Evolutionary conservation across 768 basidiomycete genomes (phyloP), one percentile per base, ranked within the genome.

Genomic region (Boletus insuetus): DNA sequence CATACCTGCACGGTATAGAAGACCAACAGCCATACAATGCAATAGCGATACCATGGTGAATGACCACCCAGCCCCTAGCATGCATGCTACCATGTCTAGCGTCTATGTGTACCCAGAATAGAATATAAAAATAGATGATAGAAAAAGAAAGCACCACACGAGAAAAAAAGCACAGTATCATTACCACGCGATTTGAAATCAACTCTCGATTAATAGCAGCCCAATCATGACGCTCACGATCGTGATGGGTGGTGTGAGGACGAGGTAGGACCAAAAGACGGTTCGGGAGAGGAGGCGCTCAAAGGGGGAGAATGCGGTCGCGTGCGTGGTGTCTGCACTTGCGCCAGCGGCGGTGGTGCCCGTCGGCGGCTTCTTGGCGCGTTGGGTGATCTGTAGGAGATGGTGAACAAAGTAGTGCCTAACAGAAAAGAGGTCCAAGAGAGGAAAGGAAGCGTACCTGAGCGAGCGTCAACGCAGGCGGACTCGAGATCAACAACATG

Each of bases 251-350:
- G 94, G 94, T 0, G 94, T 95, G 53, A 94, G 75, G 34, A 93
- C 73, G 61, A 91, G 94, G 66, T 96, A 98, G 3, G 87, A 81
- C 92, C 93, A 94, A 69, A 94, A 94, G 55, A 98, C 91, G 0
- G 95, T 98, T 50, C 91, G 82, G 56, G 85, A 87, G 69, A 97
- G 89, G 35, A 98, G 79, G 1, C 93, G 79, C 74, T 98, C 96
- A 66, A 98, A 98, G 0, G 67, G 58, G 1, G 65, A 69, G 12
- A 58, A 37, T 1, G 51, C 29, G 17, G 58, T 34, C 0, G 46
- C 1, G n/a, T 43, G 41, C 13, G 52, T 5, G 20, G 16, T 54
- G 13, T 55, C 32, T 2, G 38, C 11, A 20, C 12, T 52, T 9
- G 53, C 3, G 22, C 17, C 17, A 10, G 31, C 7, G 4, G 40